These are phyloP conservation scores for Adansonia gregorii DNA, from an alignment of 441 rosid genomes.

Conservation along the genomic window DNA sequence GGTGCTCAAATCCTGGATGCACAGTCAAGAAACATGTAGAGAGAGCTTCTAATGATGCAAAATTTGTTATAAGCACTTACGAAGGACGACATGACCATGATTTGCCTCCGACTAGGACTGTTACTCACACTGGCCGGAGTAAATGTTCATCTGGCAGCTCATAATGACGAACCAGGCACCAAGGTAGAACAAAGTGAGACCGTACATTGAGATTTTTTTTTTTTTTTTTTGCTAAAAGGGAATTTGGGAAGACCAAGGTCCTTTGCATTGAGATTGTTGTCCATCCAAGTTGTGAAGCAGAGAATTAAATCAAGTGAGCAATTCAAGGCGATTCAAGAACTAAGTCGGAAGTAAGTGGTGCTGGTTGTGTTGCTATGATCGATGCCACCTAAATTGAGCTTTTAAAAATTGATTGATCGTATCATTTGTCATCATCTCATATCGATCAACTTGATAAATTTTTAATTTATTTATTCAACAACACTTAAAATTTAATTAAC, in stretches of 20 bases:
- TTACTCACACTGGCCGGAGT: slow-evolving; percentile 55
- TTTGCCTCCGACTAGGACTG: slow-evolving; percentile 71
- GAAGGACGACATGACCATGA: slow-evolving; percentile 86
- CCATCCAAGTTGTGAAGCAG: slow-evolving; percentile 26
- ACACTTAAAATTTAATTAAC: too few species aligned
- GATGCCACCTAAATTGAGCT: slow-evolving; percentile 13
- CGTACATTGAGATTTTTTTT: not conserved
- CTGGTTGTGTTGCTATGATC: slow-evolving; percentile 10
- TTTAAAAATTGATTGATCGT: too few species aligned
- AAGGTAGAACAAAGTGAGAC: slow-evolving; percentile 35
- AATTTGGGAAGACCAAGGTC: too few species aligned
- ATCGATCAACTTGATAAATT: too few species aligned
- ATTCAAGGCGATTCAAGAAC: slow-evolving; percentile 26
- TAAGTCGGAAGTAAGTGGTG: slow-evolving; percentile 32
- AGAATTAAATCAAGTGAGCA: slow-evolving; percentile 37
- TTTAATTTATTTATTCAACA: too few species aligned
- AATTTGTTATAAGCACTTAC: slow-evolving; percentile 79
- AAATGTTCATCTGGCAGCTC: slow-evolving; percentile 35
- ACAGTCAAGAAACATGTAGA: slow-evolving; percentile 91
- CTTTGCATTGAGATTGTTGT: too few species aligned
- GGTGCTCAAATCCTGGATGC: slow-evolving; percentile 91
- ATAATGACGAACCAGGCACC: slow-evolving; percentile 24
- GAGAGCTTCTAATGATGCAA: slow-evolving; percentile 81
- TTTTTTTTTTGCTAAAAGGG: too few species aligned
- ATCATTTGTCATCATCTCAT: too few species aligned